Evolutionary conservation across 75 land plant species (phyloP), one percentile per base, ranked within the genome.

Genomic region (Pinus tabuliformis): DNA sequence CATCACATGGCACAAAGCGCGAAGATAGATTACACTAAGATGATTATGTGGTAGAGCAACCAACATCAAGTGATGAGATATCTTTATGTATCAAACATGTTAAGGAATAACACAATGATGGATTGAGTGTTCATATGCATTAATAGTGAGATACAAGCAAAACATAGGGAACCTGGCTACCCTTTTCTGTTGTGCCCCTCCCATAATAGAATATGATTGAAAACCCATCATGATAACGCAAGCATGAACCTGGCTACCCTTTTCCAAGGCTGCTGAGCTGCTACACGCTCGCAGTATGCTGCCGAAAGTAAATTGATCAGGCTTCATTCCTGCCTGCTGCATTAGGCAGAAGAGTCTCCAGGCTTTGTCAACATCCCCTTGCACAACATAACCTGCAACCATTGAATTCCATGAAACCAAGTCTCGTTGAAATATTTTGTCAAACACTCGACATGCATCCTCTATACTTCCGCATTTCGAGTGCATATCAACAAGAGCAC

Each of bases 391-490:
- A 0, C 82, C 90, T 72, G 83, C 71, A 1, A 90, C 77, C 77
- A 90, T 28, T 6, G 81, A 75, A 73, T 85, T 90, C 82, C 85
- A 90, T n/a, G 85, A 83, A n/a, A 90, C 90, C 61, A 73, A 13
- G 58, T 87, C 85, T 28, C 76, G 66, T 13, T 59, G 74, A 42
- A 49, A n/a, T 85, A 88, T 81, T 72, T 63, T 62, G 42, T 88
- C 81, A 59, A 90, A 88, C 78, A 83, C 65, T 33, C 56, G 56
- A 7, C 78, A 61, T 0, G 90, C 92, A 18, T 82, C 80, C 0
- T 4, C 64, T 3, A 88, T 4, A 20, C 57, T 62, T 52, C 75
- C 85, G 60, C 79, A 79, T 70, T 88, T 84, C 6, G n/a, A 62
- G 74, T 81, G 84, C 76, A 85, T 72, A 66, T 79, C 75, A 39